Evolutionary conservation across 1,139 yeast species (phyloP).

Genomic region (Scheffersomyces parashehatae): DNA sequence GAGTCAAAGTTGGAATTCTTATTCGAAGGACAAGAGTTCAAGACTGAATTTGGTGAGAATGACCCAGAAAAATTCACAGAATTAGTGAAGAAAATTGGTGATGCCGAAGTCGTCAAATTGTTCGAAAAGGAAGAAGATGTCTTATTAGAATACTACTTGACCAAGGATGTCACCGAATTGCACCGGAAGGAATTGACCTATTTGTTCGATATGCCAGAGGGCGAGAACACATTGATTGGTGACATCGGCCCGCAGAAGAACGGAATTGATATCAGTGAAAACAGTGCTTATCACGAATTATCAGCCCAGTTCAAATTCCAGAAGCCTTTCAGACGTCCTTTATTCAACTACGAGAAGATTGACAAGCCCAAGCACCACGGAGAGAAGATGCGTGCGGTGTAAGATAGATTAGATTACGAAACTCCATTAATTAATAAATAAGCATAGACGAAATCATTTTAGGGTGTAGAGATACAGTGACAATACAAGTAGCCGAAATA

Average conservation of each 20-base stretch:
- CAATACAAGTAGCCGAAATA: too few relatives aligned
- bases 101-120: constrained; percentile 17
- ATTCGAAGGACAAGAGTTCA: constrained; percentile 15
- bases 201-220: constrained; percentile 24
- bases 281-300: constrained; percentile 18
- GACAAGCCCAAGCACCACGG: constrained; percentile 21
- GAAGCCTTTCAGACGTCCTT: constrained; percentile 23
- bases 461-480: too few relatives aligned
- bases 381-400: constrained; percentile 1
- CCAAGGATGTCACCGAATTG: constrained; percentile 27
- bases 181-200: constrained; percentile 19
- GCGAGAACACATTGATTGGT: constrained; percentile 16
- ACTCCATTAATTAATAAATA: too few relatives aligned
- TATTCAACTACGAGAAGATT: constrained; percentile 25
- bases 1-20: constrained; percentile 16
- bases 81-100: constrained; percentile 20
- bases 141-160: constrained; percentile 30
- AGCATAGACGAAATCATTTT: too few relatives aligned
- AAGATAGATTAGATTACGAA: too few relatives aligned
- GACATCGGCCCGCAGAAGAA: constrained; percentile 16
- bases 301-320: constrained; percentile 18
- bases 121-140: constrained; percentile 27
- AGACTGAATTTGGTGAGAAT: constrained; percentile 11
- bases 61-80: constrained; percentile 19
- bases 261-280: constrained; percentile 10